These are phyloP conservation scores for Talinum fruticosum DNA, from an alignment of 148 eudicot genomes.

Conservation along the genomic window DNA sequence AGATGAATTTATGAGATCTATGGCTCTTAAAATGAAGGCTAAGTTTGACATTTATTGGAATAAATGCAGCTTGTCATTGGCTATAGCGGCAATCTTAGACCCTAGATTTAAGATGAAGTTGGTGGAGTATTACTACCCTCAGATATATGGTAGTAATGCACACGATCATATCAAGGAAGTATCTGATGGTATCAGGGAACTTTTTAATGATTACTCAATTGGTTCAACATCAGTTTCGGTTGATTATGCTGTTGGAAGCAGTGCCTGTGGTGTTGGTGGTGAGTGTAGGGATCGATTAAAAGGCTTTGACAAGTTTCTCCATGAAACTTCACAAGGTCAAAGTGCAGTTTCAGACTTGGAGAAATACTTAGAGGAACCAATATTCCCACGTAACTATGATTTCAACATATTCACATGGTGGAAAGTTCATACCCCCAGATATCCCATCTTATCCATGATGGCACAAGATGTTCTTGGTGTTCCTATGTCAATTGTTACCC, in stretches of 20 bases:
- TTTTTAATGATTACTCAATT: slow-evolving; percentile 69
- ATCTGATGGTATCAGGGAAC: slow-evolving; percentile 61
- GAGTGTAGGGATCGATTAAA: slow-evolving; percentile 70
- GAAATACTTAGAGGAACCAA: slow-evolving; percentile 85
- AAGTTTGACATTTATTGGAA: slow-evolving; percentile 80
- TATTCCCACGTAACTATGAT: slow-evolving; percentile 78
- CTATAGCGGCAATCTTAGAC: slow-evolving; percentile 87
- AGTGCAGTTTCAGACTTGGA: slow-evolving; percentile 71
- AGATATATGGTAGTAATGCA: slow-evolving; percentile 67
- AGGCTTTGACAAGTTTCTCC: slow-evolving; percentile 87
- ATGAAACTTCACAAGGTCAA: slow-evolving; percentile 82
- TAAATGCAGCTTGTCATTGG: slow-evolving; percentile 69
- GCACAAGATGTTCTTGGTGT: slow-evolving; percentile 80
- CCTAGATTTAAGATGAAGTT: slow-evolving; percentile 93
- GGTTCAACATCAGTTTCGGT: slow-evolving; percentile 44
- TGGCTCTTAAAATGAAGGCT: slow-evolving; percentile 74
- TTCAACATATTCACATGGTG: slow-evolving; percentile 91
- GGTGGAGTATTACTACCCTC: slow-evolving; percentile 83
- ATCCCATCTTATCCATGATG: slow-evolving; percentile 89
- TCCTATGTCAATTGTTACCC: slow-evolving; percentile 66
- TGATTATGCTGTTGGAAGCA: slow-evolving; percentile 57
- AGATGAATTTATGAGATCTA: slow-evolving; percentile 58
- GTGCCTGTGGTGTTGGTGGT: slow-evolving; percentile 42
- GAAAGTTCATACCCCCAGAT: slow-evolving; percentile 96
- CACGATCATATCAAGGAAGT: slow-evolving; percentile 61